These are phyloP conservation scores for Fusarium tanahbumbuense DNA, from an alignment of 2,329 filamentous ascomycete species.

Conservation along the genomic window DNA sequence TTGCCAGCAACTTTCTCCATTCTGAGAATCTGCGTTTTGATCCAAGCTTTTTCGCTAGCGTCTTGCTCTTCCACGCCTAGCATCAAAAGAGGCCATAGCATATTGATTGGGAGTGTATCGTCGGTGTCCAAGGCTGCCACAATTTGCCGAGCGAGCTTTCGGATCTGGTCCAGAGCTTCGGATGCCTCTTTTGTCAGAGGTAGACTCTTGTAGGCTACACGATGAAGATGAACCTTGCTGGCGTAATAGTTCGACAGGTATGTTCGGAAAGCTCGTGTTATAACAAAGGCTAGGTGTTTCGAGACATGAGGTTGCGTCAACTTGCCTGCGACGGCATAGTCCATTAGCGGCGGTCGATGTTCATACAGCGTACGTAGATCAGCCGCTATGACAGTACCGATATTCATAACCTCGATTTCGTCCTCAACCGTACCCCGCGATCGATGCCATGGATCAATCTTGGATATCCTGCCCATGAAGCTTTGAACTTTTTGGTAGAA, in stretches of 20 bases:
- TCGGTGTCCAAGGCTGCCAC: conserved; percentile 53
- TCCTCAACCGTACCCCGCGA: conserved; percentile 67
- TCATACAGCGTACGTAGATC: conserved; percentile 64
- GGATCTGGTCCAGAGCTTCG: conserved; percentile 62
- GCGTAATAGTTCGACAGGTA: conserved; percentile 69
- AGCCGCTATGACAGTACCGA: conserved; percentile 61
- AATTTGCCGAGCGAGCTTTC: conserved; percentile 59
- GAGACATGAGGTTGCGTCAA: conserved; percentile 62
- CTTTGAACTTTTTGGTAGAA: conserved; percentile 70
- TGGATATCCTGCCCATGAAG: conserved; percentile 67
- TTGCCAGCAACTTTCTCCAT: conserved; percentile 61
- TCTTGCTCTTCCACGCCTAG: conserved; percentile 66
- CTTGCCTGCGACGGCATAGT: conserved; percentile 65
- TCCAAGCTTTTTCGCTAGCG: conserved; percentile 60
- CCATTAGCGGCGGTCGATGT: conserved; percentile 65
- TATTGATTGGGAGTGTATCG: conserved; percentile 64
- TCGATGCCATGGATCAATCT: conserved; percentile 68
- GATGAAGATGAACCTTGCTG: conserved; percentile 66
- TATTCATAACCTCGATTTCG: conserved; percentile 68
- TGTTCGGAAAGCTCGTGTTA: conserved; percentile 65
- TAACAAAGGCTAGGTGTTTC: conserved; percentile 60
- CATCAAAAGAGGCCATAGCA: conserved; percentile 69
- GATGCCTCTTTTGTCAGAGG: conserved; percentile 63
- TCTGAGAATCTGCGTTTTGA: conserved; percentile 60
- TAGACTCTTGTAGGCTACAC: conserved; percentile 66